Base-by-base conservation (phyloP, 2,329 filamentous ascomycete genomes). In the Penicillium digitatum region DNA sequence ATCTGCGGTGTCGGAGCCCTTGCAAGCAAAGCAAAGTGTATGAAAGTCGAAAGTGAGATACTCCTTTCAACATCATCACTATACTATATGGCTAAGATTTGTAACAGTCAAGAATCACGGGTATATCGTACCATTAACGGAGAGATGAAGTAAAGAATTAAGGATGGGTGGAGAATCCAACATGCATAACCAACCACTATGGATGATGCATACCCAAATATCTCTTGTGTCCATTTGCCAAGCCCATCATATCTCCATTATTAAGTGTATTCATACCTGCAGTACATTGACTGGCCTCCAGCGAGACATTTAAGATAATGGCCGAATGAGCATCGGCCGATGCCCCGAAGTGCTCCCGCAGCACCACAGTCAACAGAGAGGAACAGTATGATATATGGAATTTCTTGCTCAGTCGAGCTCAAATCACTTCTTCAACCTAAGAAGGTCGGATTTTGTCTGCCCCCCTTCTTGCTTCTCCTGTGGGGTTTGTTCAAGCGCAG, bases 401-500 rank as follows among this genome's bases (percentile, higher is more conserved):
- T 47, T 72, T 64, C n/a, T 64, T 66, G 22, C 50, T 52, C 0
- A 74, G 64, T 50, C 73, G 68, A 1, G 77, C 75, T 1, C 76
- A 66, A n/a, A 79, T 77, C 4, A 79, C 76, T 50, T 78, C 75
- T 55, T 79, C 46, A 79, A 60, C 0, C 76, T 72, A 9, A 79
- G 69, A 5, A 78, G 65, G 59, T 78, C 76, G 0, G 72, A 70
- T 32, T 79, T 79, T 54, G 79, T 78, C 60, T 79, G 74, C 8
- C 73, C 60, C 0, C 74, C 72, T 59, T 78, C 68, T 46, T 72
- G 71, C 12, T 67, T 68, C 55, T 78, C 76, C 45, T 76, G 70
- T 0, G 68, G 58, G 0, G 69, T 73, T 55, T 71, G 72, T 44
- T 68, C 72, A 1, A 56, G 42, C 20, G 42, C 37, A n/a, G 39